Base-by-base conservation (phyloP, 805 yeast species). In the Hanseniaspora nectarophila region DNA sequence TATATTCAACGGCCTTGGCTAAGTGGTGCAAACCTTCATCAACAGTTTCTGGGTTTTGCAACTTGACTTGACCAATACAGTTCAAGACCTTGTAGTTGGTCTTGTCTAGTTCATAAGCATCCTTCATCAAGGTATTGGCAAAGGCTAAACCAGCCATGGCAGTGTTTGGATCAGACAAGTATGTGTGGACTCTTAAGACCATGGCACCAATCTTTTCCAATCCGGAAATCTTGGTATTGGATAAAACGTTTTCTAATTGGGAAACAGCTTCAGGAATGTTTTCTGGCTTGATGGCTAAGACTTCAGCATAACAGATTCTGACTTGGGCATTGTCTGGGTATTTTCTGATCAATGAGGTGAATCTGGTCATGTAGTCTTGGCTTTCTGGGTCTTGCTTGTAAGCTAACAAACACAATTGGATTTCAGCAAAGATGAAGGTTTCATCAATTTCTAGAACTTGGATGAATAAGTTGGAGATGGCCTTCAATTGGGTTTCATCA, bases 251-350 rank as follows among this genome's bases (percentile, higher is more conserved):
- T 16, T 49, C 77, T 21, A 49, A 42, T 49, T 49, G 53, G 29
- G 53, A 34, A 12, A 24, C 24, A 12, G 53, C 96, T 56, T 76
- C 82, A 29, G 67, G 74, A 53, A 34, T 33, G 29, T 49, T 69
- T 60, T 85, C 86, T 64, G 82, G 83, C 61, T 76, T 76, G 65
- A 90, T 97, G 56, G 85, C 81, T 61, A 90, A 74, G 47, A 90
- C 82, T 72, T 92, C 98, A 63, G 97, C 98, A 64, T 81, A 88
- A 70, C 88, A 92, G 73, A 87, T 89, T 71, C 92, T 95, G 60
- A 88, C 83, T 67, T 87, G 96, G 53, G 97, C 86, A 50, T 84
- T 76, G 23, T 89, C 77, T 59, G 95, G 89, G 77, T 86, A 86
- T 66, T 75, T 75, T 66, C 74, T 72, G 62, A 77, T 79, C 34